Base-by-base conservation (phyloP, 1,139 yeast species). In the Magnusiomyces ingens region DNA sequence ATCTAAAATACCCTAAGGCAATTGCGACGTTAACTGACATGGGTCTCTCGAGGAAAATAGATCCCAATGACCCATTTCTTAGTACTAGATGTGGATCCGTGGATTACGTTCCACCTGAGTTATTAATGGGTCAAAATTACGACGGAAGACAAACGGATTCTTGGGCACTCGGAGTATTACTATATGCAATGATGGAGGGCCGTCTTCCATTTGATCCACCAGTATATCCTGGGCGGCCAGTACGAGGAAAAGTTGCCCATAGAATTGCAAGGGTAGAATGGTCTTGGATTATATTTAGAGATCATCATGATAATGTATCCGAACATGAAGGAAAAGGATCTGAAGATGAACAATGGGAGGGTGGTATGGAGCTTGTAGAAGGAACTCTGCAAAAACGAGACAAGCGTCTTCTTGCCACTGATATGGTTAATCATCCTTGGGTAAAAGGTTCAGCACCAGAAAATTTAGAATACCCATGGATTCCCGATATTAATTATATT, bases 81-180 rank as follows among this genome's bases (percentile, higher is more conserved):
- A 76, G 85, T 1, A 91, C 98, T 0, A 72, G 98, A 55, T 93
- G 99, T 69, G 99, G 99, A 0, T 86, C 96, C 0, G 96, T 89
- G 59, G 98, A 93, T 67, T 93, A 93, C 62, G 95, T 93, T 1
- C 84, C 96, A 0, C 99, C 98, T 0, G 99, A 93, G 67, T 72
- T 93, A 38, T 72, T 93, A 44, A 81, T 93, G 82, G 98, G 98
- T 0, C 75, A 88, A 55, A 84, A 88, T 18, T 93, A 93, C 65
- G 91, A 91, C 64, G 99, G 99, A 2, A 78, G 85, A 53, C 80
- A 87, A 59, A 85, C 94, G 45, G 99, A 93, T 65, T 77, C 93
- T 15, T 93, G 99, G 99, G 88, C 97, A 1, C 70, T 90, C 6
- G 99, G 98, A 1, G 98, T 91, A 3, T 73, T 90, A n/a, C 70